Evolutionary conservation across 2,329 filamentous ascomycete genomes (phyloP).

Genomic region (Stagonosporopsis chrysanthemi): DNA sequence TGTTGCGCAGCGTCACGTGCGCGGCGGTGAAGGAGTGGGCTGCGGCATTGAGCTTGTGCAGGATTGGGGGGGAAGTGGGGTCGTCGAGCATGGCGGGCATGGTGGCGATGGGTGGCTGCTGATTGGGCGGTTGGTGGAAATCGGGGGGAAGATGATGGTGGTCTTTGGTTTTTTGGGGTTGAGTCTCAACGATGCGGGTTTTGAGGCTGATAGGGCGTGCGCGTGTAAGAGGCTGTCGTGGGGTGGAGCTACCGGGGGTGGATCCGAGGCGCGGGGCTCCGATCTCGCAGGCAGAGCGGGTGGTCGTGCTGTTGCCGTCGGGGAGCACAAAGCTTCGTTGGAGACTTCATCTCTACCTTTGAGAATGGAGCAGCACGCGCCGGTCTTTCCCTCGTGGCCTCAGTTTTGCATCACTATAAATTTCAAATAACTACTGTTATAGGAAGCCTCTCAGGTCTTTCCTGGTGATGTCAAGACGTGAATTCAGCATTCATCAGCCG

Average conservation of each 20-base stretch:
- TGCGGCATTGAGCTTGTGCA: slow-evolving; percentile 66
- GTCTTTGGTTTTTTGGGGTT: neutral
- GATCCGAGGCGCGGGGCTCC: neutral
- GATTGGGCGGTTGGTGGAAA: neutral
- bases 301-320: neutral
- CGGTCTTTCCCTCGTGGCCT: neutral
- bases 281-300: neutral
- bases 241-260: neutral
- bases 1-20: slow-evolving; percentile 79
- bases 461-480: neutral
- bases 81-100: slow-evolving; percentile 21
- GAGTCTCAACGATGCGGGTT: neutral
- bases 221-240: neutral
- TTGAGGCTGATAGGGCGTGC: slow-evolving; percentile 20
- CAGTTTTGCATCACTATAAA: neutral
- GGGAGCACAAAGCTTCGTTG: neutral
- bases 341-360: neutral
- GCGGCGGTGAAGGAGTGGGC: slow-evolving; percentile 71
- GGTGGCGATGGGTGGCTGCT: neutral
- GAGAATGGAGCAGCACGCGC: too few relatives aligned
- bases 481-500: too few relatives aligned
- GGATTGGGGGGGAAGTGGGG: slow-evolving; percentile 65
- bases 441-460: neutral
- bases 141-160: neutral
- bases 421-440: neutral